Conservation (phyloP, 1,284 basidiomycete genomes). For the Fomitopsis palustris region DNA sequence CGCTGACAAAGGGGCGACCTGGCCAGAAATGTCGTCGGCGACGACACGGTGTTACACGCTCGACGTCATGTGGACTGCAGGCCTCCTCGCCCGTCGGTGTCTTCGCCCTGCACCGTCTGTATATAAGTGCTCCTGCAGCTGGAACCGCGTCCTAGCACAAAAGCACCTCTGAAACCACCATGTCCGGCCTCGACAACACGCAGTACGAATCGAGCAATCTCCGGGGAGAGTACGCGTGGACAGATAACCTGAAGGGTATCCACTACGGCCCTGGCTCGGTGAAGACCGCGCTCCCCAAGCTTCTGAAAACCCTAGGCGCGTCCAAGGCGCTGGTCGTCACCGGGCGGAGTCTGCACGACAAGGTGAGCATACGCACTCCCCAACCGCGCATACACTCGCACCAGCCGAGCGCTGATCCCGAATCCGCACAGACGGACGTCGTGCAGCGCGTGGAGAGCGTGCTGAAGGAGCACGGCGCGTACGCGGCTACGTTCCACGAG, state of each 20-base stretch:
- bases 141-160: neutral
- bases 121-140: neutral
- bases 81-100: neutral
- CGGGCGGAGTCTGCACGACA: slow-evolving; percentile 61
- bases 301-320: slow-evolving; percentile 49
- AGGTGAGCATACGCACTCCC: slow-evolving; percentile 38
- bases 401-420: neutral
- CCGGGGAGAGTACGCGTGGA: slow-evolving; percentile 58
- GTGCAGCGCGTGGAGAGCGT: slow-evolving; percentile 57
- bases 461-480: slow-evolving; percentile 51
- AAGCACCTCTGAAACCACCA: slow-evolving; percentile 3
- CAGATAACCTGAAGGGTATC: slow-evolving; percentile 59
- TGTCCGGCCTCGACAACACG: slow-evolving; percentile 19
- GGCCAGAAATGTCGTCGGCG: neutral
- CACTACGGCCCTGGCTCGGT: slow-evolving; percentile 68
- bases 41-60: neutral
- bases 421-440: slow-evolving; percentile 51
- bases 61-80: neutral
- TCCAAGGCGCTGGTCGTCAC: slow-evolving; percentile 70
- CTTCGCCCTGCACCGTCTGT: neutral
- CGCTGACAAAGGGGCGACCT: neutral
- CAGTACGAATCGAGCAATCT: slow-evolving; percentile 15
- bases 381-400: neutral
- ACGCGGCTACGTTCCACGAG: slow-evolving; percentile 67
- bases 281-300: slow-evolving; percentile 56